These are phyloP conservation scores for Orbilia oligospora DNA, from an alignment of 2,329 filamentous ascomycete genomes.

Conservation along the genomic window DNA sequence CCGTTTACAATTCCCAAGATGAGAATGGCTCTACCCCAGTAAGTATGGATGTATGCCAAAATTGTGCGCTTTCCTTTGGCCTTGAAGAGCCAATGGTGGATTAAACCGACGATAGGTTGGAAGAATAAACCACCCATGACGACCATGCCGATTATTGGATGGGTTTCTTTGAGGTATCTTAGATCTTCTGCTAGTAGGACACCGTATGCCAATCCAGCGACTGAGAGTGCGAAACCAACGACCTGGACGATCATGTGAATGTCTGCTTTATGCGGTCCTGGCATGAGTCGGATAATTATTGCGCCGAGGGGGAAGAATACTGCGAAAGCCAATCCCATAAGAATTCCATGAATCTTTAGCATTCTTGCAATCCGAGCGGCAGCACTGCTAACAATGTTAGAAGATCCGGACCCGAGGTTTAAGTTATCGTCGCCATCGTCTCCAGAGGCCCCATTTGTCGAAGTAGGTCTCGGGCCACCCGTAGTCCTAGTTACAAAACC, in stretches of 20 bases:
- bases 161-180: constrained; percentile 69
- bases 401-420: constrained; percentile 29
- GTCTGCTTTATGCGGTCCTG: constrained; percentile 67
- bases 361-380: constrained; percentile 14
- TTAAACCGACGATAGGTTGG: constrained; percentile 73
- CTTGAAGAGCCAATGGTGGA: constrained; percentile 73
- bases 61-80: constrained; percentile 70
- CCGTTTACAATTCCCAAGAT: constrained; percentile 76
- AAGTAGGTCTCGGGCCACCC: constrained; percentile 1
- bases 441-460: constrained; percentile 1
- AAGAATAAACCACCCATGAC: constrained; percentile 72
- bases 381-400: neutral
- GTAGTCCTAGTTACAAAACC: constrained; percentile 16
- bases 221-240: constrained; percentile 73
- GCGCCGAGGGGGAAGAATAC: constrained; percentile 75
- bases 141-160: constrained; percentile 73
- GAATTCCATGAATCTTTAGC: constrained; percentile 65
- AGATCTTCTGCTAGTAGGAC: constrained; percentile 65
- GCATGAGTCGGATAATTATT: constrained; percentile 74
- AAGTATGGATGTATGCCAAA: constrained; percentile 74
- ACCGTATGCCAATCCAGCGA: constrained; percentile 74
- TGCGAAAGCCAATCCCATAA: constrained; percentile 75
- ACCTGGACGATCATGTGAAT: constrained; percentile 74
- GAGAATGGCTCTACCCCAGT: constrained; percentile 75
- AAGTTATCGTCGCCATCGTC: constrained; percentile 35